Base-by-base conservation (phyloP, 805 yeast species). In the Isabelozyma rhagii region DNA sequence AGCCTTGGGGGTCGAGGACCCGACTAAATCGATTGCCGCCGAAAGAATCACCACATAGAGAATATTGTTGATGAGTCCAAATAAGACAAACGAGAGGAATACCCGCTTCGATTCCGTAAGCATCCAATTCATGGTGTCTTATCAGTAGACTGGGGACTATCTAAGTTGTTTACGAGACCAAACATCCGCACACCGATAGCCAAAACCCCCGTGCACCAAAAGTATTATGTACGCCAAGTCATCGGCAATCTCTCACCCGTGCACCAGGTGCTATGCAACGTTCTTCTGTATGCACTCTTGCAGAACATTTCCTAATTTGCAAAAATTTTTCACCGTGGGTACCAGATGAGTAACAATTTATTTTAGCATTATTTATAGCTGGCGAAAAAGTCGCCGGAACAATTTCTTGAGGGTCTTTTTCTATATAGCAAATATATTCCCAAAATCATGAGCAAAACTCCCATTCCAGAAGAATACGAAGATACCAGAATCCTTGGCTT, bases 21-120 rank as follows among this genome's bases (percentile, higher is more conserved):
- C 97, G 1, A 92, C 97, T 11, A 93, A 72, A 62, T 93, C 99
- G 31, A 89, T 81, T 2, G 98, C 98, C 0, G 97, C 96, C 0
- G 96, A 84, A 11, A 93, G 72, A 39, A 93, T 92, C 13, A 93
- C 93, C 31, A 93, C 97, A 68, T 92, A 93, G 0, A 93, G 79
- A 9, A 93, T 85, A 64, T 93, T 93, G 68, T 93, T 93, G 38
- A 91, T 72, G 9, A 93, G 78, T 0, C 98, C 99, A 65, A 92
- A 89, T 1, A 84, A 60, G 83, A 93, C 85, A 64, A 92, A 92
- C 10, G 87, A 74, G 0, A 64, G 43, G 58, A 80, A 84, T 6
- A 74, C 49, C 6, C 46, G 47, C 29, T 45, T 45, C 11, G 45
- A 39, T 18, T 51, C 49, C 29, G 47, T 31, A 10, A 52, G 14